Percentiles rank a stretch among this genome's conserved stretches.
phyloP scores from a whole-genome alignment of 805 yeast species.

The Lipomyces mesembrius region DNA sequence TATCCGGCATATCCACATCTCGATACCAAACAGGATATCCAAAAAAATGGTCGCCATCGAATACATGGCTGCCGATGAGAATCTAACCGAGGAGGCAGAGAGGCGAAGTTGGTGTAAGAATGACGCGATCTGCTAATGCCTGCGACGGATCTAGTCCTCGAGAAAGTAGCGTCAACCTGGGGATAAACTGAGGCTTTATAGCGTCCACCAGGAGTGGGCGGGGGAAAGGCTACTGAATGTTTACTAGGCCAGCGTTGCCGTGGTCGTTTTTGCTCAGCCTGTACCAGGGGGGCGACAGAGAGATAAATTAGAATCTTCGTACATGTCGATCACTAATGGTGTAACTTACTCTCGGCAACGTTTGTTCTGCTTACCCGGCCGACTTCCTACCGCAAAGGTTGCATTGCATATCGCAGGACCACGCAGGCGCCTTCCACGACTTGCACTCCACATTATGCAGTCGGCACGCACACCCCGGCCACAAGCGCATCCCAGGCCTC shows the following conservation, averaged over 20 bases:
- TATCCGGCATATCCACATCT: conserved; percentile 23
- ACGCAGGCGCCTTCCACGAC: neutral
- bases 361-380: neutral
- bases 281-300: neutral
- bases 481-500: no score
- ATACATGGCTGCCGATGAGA: neutral
- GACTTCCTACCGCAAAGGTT: neutral
- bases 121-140: neutral
- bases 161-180: neutral
- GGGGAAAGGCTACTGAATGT: neutral
- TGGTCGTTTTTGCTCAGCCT: neutral
- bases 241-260: neutral
- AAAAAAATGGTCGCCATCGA: conserved; percentile 9
- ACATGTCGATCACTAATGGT: no score
- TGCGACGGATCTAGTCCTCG: neutral
- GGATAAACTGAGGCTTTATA: neutral
- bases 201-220: neutral
- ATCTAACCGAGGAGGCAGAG: neutral
- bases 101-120: neutral
- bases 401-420: neutral
- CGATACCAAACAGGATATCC: conserved; percentile 12
- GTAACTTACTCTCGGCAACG: neutral
- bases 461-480: no score
- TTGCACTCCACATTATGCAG: neutral
- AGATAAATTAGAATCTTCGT: neutral